Base-by-base conservation (phyloP, 805 yeast genomes). In the Kodamaea lidongshanica region DNA sequence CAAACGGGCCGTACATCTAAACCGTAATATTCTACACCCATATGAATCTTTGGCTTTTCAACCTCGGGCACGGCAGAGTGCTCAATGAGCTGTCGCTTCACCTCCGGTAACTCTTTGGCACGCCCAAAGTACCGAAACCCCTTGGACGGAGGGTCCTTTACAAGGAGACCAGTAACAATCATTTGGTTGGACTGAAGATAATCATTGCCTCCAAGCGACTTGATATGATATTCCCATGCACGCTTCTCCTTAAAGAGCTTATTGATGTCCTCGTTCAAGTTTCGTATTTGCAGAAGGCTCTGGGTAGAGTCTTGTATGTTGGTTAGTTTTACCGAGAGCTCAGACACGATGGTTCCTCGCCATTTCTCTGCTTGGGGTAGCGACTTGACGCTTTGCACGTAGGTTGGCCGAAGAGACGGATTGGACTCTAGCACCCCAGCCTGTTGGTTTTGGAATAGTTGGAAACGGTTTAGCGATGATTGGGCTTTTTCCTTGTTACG, bases 71-170 rank as follows among this genome's bases (percentile, higher is more conserved):
- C n/a, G n/a, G n/a, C n/a, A n/a, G n/a, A n/a, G n/a, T n/a, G n/a
- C n/a, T n/a, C n/a, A n/a, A n/a, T n/a, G n/a, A n/a, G n/a, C n/a
- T n/a, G n/a, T n/a, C n/a, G n/a, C 34, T 52, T 50, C 4, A 81
- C 88, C 38, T 83, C 95, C 0, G 86, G 81, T 6, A 87, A 56
- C 25, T 85, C 89, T 30, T 73, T 65, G 0, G 95, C 95, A 28
- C 95, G 56, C 0, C 96, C 96, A 55, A 75, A 88, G 53, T 82
- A 88, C 33, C 80, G 58, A 40, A 74, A 75, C 1, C 86, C 86
- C 22, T 68, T 61, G 22, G 21, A 30, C 6, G 13, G 20, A 2
- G 30, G 35, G 12, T 31, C 34, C 7, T 31, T 31, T 18, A 31
- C 29, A 10, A 25, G 13, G 12, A 31, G 25, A 21, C 41, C 42